Evolutionary conservation across 805 yeast species (phyloP), one percentile per base, ranked within the genome.

Genomic region (Metschnikowia henanensis): DNA sequence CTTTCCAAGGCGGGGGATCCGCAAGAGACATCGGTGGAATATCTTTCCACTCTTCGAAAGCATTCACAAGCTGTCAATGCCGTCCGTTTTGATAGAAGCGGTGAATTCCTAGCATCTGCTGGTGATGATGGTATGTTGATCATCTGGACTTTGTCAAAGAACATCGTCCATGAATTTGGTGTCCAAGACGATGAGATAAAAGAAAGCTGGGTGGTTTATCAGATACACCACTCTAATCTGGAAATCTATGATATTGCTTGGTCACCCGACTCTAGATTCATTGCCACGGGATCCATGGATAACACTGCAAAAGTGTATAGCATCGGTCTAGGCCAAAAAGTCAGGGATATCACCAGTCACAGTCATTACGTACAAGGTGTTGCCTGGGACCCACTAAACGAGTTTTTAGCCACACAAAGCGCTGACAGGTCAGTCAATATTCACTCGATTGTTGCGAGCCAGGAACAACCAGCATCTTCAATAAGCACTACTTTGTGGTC

Each of bases 61-160:
- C 99, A 94, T 60, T 87, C 94, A 2, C 96, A 90, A 61, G 97
- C 98, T 0, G 97, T 94, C 17, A 94, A 94, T 59, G 91, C 81
- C 26, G 96, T 88, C 5, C 68, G 96, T 39, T 94, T 91, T 59
- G 83, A 80, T 57, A 81, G 84, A 2, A 65, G 62, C 3, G 97
- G 97, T 1, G 73, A 76, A 37, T 51, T 76, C 6, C 68, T 94
- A 18, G 98, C 98, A 0, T 77, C 92, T 0, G 97, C 96, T 0
- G 95, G 97, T 3, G 99, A 94, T 59, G 99, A 94, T 62, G 98
- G 99, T 1, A 80, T 84, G 6, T 76, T 94, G 20, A 71, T 91
- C 50, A 64, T 94, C 28, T 94, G 99, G 99, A 73, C 69, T 31
- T 68, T 75, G 17, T 69, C 80, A 18, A 81, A 79, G 36, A 67